Base-by-base conservation (phyloP, 2,329 filamentous ascomycete genomes). In the Massarina eburnea region DNA sequence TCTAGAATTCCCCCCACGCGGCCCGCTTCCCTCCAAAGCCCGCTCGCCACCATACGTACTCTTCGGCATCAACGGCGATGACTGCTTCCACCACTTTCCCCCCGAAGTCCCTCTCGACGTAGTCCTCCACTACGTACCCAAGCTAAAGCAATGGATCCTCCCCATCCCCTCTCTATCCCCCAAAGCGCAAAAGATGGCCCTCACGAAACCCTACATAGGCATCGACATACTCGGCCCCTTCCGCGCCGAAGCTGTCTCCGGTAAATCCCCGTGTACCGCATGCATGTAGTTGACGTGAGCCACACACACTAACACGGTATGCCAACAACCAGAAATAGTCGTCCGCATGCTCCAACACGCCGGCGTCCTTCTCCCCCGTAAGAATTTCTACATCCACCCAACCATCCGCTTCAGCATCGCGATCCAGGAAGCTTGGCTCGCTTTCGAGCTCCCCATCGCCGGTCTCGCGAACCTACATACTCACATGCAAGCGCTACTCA, bases 121-220 rank as follows among this genome's bases (percentile, higher is more conserved):
- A 1, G 49, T 57, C 21, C 37, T 63, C 0, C 55, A 62, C 45
- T 63, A 58, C 45, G 49, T 47, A 1, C 61, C 61, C 14, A 51
- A 42, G 6, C 40, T 64, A 2, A 34, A 20, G 7, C 24, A 54
- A 37, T 64, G 52, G 51, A 18, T 60, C 1, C 39, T 64, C 0
- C 57, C 58, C 3, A n/a, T 24, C 4, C 51, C 54, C 33, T n/a
- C 6, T 10, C 14, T 29, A 15, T 20, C 51, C 48, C 1, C 45
- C 43, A 1, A 24, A 12, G 18, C 12, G 15, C 42, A 33, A 9
- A 12, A 39, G 8, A 29, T 46, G 3, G 37, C 48, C 3, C 41
- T 58, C 2, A 39, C 34, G 35, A 52, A 29, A 6, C 49, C 51
- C 1, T 46, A 38, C 32, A 36, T 62, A 3, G 54, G 56, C 24